Base-by-base conservation (phyloP, 306 rosid species). In the Vachellia collinsii region DNA sequence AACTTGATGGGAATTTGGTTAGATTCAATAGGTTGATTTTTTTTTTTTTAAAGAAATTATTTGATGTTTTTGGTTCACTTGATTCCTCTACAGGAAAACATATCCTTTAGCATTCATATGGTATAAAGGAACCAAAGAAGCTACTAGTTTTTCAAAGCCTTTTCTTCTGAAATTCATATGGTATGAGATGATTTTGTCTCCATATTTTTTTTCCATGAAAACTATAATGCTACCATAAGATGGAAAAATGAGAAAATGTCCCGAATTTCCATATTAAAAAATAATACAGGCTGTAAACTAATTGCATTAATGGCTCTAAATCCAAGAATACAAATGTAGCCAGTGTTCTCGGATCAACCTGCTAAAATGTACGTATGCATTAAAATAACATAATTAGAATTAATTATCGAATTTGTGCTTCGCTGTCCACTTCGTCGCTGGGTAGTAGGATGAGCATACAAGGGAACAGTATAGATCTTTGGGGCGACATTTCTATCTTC, bases 401-500 rank as follows among this genome's bases (percentile, higher is more conserved):
- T 70, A 70, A 76, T 62, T 61, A 66, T 69, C 77, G 81, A 56
- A 72, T 56, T 80, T 80, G 73, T 86, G 83, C 71, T 85, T 69
- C 58, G 81, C 59, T 83, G 83, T 76, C 76, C 78, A 75, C 67
- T 77, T 72, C 23, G 88, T 79, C 84, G 68, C 76, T 70, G 19
- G 77, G 82, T 53, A 48, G 78, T 81, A 29, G 80, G 81, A 16
- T 50, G 63, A 77, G 79, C 78, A 82, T 84, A 50, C 79, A 23
- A 64, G 85, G 80, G 81, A 85, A 79, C 89, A 80, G 77, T 63
- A 75, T 80, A 75, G 53, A 68, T 29, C 69, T 81, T 29, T 79
- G 76, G 80, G 81, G 81, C 77, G 79, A 89, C 90, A 85, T 10
- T 72, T 70, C 81, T 81, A 85, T 87, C 88, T 84, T 84, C 74